Percentiles rank a stretch among this genome's conserved stretches.
Evolutionary conservation across 176 grass and related monocot species (phyloP).

Genomic region (Cymbopogon citratus): DNA sequence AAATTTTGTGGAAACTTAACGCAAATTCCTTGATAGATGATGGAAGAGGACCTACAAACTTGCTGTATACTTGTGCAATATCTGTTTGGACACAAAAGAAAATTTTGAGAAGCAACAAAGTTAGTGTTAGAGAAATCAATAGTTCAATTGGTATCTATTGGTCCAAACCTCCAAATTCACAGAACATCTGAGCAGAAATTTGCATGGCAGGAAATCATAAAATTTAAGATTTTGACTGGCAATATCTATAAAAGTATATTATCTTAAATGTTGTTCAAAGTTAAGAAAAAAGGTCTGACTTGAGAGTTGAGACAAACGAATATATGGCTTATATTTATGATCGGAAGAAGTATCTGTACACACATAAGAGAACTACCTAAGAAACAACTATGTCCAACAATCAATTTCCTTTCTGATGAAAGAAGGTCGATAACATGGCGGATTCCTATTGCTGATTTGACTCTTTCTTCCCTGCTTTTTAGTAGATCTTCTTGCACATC

Average conservation of each 20-base stretch:
- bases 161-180: not conserved
- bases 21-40: slow-evolving; percentile 68
- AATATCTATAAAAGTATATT: not conserved
- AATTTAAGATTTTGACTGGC: not conserved
- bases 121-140: slow-evolving; percentile 13
- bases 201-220: not conserved
- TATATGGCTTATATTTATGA: not conserved
- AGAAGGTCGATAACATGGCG: slow-evolving; percentile 94
- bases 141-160: not conserved
- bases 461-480: slow-evolving; percentile 46
- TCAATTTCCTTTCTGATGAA: slow-evolving; percentile 72
- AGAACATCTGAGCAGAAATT: not conserved
- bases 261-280: not conserved
- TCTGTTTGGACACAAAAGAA: slow-evolving; percentile 53
- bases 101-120: slow-evolving; percentile 9
- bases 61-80: slow-evolving; percentile 73
- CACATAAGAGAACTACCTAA: slow-evolving; percentile 49
- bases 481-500: slow-evolving; percentile 64
- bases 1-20: slow-evolving; percentile 57
- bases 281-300: not conserved
- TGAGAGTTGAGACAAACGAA: not conserved
- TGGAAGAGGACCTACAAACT: slow-evolving; percentile 87
- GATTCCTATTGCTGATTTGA: slow-evolving; percentile 74
- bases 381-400: slow-evolving; percentile 93
- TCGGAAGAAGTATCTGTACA: not conserved